These are phyloP conservation scores for Phytophthora chlamydospora DNA, from an alignment of 352 stramenopile genomes.

Conservation along the genomic window DNA sequence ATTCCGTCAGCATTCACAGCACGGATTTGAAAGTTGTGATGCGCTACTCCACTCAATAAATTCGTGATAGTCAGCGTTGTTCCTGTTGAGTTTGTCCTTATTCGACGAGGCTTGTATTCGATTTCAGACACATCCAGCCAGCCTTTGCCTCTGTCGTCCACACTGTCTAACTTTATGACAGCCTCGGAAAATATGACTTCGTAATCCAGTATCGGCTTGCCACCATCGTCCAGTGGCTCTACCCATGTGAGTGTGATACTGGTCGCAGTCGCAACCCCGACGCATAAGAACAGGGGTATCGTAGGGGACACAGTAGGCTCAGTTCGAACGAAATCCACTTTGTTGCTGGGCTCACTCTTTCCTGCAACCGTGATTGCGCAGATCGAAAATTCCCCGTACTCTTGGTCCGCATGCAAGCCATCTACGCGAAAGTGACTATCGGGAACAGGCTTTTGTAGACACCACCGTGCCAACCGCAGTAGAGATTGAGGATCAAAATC, in stretches of 20 bases:
- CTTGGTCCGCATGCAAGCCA: slow-evolving; percentile 44
- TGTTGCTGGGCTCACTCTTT: slow-evolving; percentile 58
- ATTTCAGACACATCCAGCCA: slow-evolving; percentile 66
- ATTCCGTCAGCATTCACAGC: slow-evolving; percentile 67
- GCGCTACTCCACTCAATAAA: slow-evolving; percentile 68
- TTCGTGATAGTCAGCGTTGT: slow-evolving; percentile 46
- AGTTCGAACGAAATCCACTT: slow-evolving; percentile 40
- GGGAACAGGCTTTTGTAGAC: slow-evolving; percentile 52
- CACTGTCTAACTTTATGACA: slow-evolving; percentile 41
- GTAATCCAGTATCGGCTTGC: slow-evolving; percentile 65
- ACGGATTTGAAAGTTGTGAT: slow-evolving; percentile 69
- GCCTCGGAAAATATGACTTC: slow-evolving; percentile 70
- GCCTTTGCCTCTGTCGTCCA: slow-evolving; percentile 45
- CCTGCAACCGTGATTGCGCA: slow-evolving; percentile 62
- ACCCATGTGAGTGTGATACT: slow-evolving; percentile 74
- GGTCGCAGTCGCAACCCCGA: slow-evolving; percentile 59
- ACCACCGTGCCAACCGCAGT: slow-evolving; percentile 57
- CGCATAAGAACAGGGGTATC: slow-evolving; percentile 50
- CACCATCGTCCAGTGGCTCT: slow-evolving; percentile 62
- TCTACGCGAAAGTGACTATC: slow-evolving; percentile 50
- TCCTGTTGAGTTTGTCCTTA: slow-evolving; percentile 52
- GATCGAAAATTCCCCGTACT: slow-evolving; percentile 57
- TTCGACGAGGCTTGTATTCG: slow-evolving; percentile 55
- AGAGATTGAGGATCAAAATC: slow-evolving; percentile 33
- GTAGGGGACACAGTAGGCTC: slow-evolving; percentile 42